phyloP scores from a whole-genome alignment of 306 rosid species.

The Castanea crenata region DNA sequence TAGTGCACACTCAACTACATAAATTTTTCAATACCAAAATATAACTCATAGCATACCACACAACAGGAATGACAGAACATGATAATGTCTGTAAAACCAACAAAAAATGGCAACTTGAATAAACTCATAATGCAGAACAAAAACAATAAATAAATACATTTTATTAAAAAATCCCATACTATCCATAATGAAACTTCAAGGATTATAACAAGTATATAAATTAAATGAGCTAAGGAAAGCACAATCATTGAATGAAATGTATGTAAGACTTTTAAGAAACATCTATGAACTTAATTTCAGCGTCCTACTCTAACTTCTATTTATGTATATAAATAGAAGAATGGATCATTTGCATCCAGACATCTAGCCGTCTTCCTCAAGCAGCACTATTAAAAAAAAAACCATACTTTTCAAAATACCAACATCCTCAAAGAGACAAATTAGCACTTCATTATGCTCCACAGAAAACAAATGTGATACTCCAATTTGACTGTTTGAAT shows the following conservation, averaged over 20 bases:
- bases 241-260: background rate
- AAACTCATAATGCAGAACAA: background rate
- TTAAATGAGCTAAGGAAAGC: background rate
- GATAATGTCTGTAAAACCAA: background rate
- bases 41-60: background rate
- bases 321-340: background rate
- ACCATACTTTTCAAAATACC: background rate
- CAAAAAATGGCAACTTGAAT: background rate
- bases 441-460: slow-evolving; percentile 13
- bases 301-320: background rate
- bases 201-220: background rate
- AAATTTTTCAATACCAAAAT: background rate
- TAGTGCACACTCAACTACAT: background rate
- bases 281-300: background rate
- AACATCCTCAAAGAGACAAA: background rate
- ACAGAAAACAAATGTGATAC: slow-evolving; percentile 7
- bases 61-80: background rate
- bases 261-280: background rate
- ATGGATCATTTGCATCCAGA: background rate
- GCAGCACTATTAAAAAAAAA: background rate
- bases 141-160: background rate
- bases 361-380: background rate
- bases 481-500: slow-evolving; percentile 15
- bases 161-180: background rate
- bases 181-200: background rate